phyloP scores from a whole-genome alignment of 2,329 filamentous ascomycete species.

The Pseudogymnoascus sp. region DNA sequence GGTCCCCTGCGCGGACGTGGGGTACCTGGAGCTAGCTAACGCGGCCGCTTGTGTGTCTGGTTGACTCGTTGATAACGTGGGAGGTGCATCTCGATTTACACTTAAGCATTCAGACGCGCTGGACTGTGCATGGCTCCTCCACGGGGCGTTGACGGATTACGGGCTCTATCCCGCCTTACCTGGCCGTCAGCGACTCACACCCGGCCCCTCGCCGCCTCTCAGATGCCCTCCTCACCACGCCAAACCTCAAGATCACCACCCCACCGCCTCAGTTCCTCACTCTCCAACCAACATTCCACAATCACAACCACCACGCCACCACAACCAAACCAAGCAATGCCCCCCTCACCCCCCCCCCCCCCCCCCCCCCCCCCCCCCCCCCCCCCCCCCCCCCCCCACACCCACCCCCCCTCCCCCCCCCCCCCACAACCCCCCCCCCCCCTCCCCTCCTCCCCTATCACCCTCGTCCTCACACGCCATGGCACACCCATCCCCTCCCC shows the following conservation, averaged over 20 bases:
- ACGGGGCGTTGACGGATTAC: neutral
- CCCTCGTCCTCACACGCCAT: no score
- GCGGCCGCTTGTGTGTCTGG: neutral
- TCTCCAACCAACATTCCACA: neutral
- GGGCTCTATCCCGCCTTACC: neutral
- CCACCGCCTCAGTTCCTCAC: neutral
- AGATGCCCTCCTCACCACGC: neutral
- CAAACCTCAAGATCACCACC: neutral
- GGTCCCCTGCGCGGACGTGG: neutral
- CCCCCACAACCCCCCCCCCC: slow-evolving; percentile 57
- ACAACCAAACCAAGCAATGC: slow-evolving; percentile 22
- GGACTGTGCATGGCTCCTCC: neutral
- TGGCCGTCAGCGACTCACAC: neutral
- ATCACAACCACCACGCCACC: neutral
- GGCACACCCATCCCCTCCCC: slow-evolving; percentile 19
- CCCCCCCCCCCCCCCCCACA: slow-evolving; percentile 41
- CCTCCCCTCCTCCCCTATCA: slow-evolving; percentile 2
- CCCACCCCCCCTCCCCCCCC: slow-evolving; percentile 48
- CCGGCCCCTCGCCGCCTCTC: neutral
- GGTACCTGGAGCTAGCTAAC: neutral
- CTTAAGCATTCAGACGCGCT: neutral
- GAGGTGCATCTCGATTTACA: neutral
- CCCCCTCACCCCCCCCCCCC: slow-evolving; percentile 35
- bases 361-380: slow-evolving; percentile 49
- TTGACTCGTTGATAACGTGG: neutral